phyloP scores from a whole-genome alignment of 768 basidiomycete species.

The Suillus decipiens region DNA sequence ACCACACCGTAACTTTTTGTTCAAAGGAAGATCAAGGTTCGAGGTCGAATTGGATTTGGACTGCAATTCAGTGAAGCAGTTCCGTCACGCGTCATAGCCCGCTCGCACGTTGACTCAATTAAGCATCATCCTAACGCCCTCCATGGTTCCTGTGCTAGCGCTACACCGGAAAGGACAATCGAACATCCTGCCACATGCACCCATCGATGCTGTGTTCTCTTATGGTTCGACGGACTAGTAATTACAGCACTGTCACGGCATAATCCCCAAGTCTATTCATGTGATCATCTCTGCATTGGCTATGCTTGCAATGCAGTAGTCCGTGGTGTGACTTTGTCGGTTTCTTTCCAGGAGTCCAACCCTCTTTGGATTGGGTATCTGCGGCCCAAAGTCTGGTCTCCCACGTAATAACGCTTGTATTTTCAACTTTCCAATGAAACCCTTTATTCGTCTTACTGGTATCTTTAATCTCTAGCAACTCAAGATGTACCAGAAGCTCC shows the following conservation, averaged over 20 bases:
- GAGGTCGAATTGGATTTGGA: background rate
- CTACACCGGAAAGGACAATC: slow-evolving; percentile 6
- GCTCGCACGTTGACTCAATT: background rate
- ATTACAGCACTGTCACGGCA: slow-evolving; percentile 5
- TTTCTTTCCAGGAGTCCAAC: background rate
- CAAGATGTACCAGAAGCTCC: background rate
- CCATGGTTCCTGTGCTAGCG: background rate
- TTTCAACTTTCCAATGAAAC: background rate
- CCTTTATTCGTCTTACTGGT: background rate
- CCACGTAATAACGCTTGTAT: background rate
- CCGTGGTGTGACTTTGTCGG: background rate
- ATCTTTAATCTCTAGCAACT: background rate
- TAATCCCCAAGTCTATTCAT: background rate
- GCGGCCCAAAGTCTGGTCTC: background rate
- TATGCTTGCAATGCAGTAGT: slow-evolving; percentile 2
- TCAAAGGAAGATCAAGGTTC: slow-evolving; percentile 2
- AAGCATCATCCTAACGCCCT: slow-evolving; percentile 1
- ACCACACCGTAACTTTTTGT: background rate
- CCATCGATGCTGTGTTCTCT: slow-evolving; percentile 2
- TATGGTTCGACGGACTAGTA: background rate
- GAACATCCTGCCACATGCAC: background rate
- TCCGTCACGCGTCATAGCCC: slow-evolving; percentile 5
- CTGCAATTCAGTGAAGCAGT: background rate
- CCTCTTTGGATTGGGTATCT: background rate
- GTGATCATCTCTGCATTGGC: slow-evolving; percentile 1